These are phyloP conservation scores for Chlamydomonas sp. DNA, from an alignment of 139 green algal genomes.

Conservation along the genomic window DNA sequence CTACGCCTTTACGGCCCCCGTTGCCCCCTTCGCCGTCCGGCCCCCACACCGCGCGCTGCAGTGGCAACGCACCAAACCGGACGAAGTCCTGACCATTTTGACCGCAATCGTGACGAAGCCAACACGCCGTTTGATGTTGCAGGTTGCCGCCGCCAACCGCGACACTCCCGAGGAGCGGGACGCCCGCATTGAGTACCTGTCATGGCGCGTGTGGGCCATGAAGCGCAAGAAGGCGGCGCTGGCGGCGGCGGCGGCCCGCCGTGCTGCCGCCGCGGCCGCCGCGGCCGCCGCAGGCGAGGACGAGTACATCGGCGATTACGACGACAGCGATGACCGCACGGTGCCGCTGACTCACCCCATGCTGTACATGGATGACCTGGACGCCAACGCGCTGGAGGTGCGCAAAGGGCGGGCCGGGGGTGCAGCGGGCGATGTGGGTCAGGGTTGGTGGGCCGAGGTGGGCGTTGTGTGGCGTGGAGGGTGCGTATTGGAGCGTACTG, in stretches of 20 bases:
- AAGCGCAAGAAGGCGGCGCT: conserved; percentile 68
- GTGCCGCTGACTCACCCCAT: neutral
- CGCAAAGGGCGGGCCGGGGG: neutral
- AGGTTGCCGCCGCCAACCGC: conserved; percentile 23
- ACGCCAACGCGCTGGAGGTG: conserved; percentile 1
- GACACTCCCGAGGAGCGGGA: conserved; percentile 66
- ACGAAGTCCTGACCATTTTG: too few relatives aligned
- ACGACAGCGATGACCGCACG: conserved; percentile 30
- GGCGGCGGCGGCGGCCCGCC: conserved; percentile 1
- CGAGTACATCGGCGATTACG: conserved; percentile 29
- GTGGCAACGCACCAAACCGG: too few relatives aligned
- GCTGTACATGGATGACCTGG: conserved; percentile 32
- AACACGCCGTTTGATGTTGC: neutral
- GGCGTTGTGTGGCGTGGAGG: too few relatives aligned
- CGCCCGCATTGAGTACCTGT: conserved; percentile 83
- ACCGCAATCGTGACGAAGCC: neutral
- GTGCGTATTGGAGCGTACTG: too few relatives aligned
- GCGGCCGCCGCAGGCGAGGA: neutral
- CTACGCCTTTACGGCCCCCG: too few relatives aligned
- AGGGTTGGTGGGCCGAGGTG: neutral
- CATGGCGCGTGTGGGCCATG: conserved; percentile 89
- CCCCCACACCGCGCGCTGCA: too few relatives aligned
- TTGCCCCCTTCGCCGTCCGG: too few relatives aligned
- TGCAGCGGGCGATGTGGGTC: neutral
- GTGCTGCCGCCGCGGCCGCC: neutral